Evolutionary conservation across 1,284 basidiomycete species (phyloP).

Genomic region (Cystobasidium pallidum): DNA sequence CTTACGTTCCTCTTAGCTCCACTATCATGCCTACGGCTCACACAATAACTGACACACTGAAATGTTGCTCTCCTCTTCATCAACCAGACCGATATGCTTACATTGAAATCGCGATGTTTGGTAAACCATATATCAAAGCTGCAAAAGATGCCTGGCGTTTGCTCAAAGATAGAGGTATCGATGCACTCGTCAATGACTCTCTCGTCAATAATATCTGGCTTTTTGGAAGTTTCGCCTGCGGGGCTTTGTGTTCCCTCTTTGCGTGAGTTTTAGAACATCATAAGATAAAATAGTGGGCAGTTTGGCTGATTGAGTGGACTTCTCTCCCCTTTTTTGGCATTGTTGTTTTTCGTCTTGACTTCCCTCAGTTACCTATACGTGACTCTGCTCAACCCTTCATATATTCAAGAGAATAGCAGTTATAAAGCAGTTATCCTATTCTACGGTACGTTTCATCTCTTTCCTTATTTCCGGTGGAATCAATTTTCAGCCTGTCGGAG

Average conservation of each 20-base stretch:
- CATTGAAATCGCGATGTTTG: slow-evolving; percentile 79
- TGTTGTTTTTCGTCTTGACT: too few species aligned
- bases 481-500: too few species aligned
- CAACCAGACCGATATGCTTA: slow-evolving; percentile 59
- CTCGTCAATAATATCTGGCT: slow-evolving; percentile 67
- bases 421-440: slow-evolving; percentile 45
- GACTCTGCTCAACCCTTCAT: slow-evolving; percentile 54
- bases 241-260: slow-evolving; percentile 33
- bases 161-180: slow-evolving; percentile 80
- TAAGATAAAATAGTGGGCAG: too few species aligned
- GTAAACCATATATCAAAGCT: slow-evolving; percentile 75
- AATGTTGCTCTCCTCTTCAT: neutral
- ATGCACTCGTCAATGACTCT: slow-evolving; percentile 81
- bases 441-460: slow-evolving; percentile 30
- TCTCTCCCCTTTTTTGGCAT: too few species aligned
- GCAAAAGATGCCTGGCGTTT: slow-evolving; percentile 89
- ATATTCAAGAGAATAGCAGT: slow-evolving; percentile 49
- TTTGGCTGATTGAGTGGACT: too few species aligned
- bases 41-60: too few species aligned
- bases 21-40: too few species aligned
- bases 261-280: slow-evolving; percentile 10
- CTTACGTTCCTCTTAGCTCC: too few species aligned
- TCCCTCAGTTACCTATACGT: slow-evolving; percentile 69
- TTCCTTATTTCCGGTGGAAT: neutral
- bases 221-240: slow-evolving; percentile 48